phyloP scores from a whole-genome alignment of 176 grass and related monocot genomes.

The Triticum turgidum region DNA sequence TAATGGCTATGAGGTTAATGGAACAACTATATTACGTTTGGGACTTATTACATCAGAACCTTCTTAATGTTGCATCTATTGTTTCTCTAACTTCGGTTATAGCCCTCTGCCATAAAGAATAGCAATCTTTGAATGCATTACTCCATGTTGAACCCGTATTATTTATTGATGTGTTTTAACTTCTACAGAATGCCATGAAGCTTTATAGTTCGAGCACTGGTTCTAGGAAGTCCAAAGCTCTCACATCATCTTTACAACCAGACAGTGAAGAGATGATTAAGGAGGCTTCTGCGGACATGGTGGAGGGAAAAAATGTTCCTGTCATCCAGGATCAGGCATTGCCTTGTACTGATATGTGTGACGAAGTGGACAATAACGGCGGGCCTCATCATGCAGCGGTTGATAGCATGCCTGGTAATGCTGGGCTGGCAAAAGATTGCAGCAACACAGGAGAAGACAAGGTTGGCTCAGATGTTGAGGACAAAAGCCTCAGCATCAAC shows the following conservation, averaged over 20 bases:
- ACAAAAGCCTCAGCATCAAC: neutral
- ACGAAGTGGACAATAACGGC: neutral
- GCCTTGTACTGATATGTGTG: neutral
- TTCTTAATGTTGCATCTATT: neutral
- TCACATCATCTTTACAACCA: neutral
- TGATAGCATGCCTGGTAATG: neutral
- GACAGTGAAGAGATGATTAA: neutral
- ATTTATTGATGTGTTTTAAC: conserved; percentile 3
- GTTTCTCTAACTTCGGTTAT: neutral
- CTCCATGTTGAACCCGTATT: neutral
- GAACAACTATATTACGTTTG: neutral
- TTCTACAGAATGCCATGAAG: conserved; percentile 36
- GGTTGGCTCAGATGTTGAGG: neutral
- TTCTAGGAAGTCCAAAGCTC: conserved; percentile 19
- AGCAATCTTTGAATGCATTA: neutral
- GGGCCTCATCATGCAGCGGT: neutral
- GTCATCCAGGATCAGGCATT: neutral
- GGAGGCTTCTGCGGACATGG: conserved; percentile 9
- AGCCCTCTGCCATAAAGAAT: neutral
- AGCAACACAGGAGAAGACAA: neutral
- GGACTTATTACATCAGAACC: neutral
- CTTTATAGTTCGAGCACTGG: conserved; percentile 22
- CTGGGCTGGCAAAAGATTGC: neutral
- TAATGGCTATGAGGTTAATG: neutral
- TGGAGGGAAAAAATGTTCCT: neutral